Base-by-base conservation (phyloP, 495 filamentous ascomycete species). In the Annulohypoxylon nitens region DNA sequence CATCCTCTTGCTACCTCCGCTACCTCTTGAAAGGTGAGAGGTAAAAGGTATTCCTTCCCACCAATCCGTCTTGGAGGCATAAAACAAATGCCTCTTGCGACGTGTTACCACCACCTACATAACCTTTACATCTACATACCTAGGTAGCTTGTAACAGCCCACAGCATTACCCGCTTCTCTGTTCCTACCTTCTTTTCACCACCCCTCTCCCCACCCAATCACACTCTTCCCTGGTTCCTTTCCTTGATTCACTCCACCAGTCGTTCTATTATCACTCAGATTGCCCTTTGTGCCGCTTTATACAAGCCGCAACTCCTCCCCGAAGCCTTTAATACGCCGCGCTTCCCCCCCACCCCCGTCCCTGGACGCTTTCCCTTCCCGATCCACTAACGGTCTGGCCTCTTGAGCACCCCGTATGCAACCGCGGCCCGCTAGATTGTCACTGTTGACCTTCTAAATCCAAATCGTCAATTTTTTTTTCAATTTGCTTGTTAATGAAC, bases 21-120 rank as follows among this genome's bases (percentile, higher is more conserved):
- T 30, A 30, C 30, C 30, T 30, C 5, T 6, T 30, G 20, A 23
- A 23, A 23, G 20, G 20, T 30, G 30, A 30, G 30, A 30, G 30
- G 30, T 63, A 30, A 70, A 43, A 43, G 57, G 62, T 67, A 67
- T 64, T 63, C 58, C 59, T 61, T 64, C 58, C 72, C 36, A 62
- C 67, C 63, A 74, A 59, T 70, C 67, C 51, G 64, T 70, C 64
- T 55, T 36, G 14, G 64, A 72, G 68, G 72, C 75, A 67, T 69
- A 61, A 74, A 73, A 73, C 63, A 75, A 76, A 74, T 82, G 78
- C 79, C 76, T 82, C 80, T 74, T 74, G 73, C 81, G 78, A 81
- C 76, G 80, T 83, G 80, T 78, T 79, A 81, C 79, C 73, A 65
- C 78, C 73, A 61, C 76, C 74, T 79, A 64, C 75, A 75, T 76